Evolutionary conservation across 805 yeast genomes (phyloP), one percentile per base, ranked within the genome.

Genomic region (Ogataea nitratoaversa): DNA sequence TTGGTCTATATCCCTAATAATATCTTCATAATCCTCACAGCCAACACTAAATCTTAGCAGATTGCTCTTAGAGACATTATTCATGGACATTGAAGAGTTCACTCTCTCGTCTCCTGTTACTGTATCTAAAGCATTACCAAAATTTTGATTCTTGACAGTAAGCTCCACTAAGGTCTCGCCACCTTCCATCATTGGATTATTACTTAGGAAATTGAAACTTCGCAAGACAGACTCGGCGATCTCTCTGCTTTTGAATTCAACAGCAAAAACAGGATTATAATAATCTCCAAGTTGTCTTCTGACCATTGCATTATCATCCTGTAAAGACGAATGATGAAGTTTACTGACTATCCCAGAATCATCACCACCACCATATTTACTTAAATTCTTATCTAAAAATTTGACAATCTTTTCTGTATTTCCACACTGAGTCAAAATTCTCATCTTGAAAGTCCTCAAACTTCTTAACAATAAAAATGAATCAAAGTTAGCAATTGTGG

Each of bases 151-250:
- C 12, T 55, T 52, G 44, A 67, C 47, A 20, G 68, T 64, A 47
- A 72, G 39, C 48, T 76, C 79, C 32, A 75, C 75, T 43, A 75
- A 65, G 27, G 79, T 73, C 50, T 76, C 81, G 31, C 79, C 79
- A 28, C 67, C 66, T 36, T 61, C 66, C 23, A 71, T 53, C 34
- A 72, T 70, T 6, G 73, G 70, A 25, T 76, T 76, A 45, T 72
- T 76, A 48, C 65, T 63, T 42, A 75, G 63, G 48, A 69, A 73
- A 44, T 72, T 71, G 53, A 76, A 68, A 44, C 65, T 66, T 8
- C 68, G 61, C 13, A 78, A 66, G 3, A 75, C 60, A 1, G 32
- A 22, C 34, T 63, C 65, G 0, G 79, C 77, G 25, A 56, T 46
- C 9, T 59, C 50, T 42, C 61, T 67, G 6, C 57, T 44, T 19